Percentiles rank a stretch among this genome's conserved stretches.
Evolutionary conservation across 768 basidiomycete species (phyloP).

Genomic region (Collybiopsis confluens): DNA sequence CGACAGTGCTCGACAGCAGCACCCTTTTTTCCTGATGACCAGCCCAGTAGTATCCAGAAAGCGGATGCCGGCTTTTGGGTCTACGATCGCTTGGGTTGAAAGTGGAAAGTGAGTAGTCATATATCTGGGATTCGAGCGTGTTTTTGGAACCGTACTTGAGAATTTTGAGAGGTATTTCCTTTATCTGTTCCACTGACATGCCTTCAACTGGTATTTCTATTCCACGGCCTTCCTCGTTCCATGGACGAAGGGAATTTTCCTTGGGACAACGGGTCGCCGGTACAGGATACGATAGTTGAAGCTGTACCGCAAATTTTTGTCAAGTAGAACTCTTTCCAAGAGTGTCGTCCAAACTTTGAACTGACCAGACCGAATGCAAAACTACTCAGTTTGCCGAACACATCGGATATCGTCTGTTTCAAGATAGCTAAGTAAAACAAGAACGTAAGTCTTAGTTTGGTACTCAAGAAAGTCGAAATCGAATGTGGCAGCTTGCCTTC

Average conservation of each 20-base stretch:
- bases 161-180: not conserved
- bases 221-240: not conserved
- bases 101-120: not conserved
- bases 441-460: not conserved
- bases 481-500: no score
- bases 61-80: not conserved
- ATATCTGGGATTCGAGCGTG: not conserved
- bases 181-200: not conserved
- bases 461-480: no score
- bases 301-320: not conserved
- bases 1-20: no score
- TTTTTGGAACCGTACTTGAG: not conserved
- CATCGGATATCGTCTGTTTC: conserved; percentile 16
- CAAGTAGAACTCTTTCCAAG: no score
- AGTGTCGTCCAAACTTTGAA: not conserved
- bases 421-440: conserved; percentile 14
- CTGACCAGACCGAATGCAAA: conserved; percentile 19
- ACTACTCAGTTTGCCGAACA: conserved; percentile 11
- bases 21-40: not conserved
- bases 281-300: not conserved
- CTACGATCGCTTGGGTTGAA: not conserved
- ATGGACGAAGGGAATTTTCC: not conserved
- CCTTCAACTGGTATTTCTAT: not conserved
- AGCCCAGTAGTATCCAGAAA: conserved; percentile 1
- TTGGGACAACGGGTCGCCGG: not conserved